phyloP scores from a whole-genome alignment of 345 rosid species.

The Toxicodendron radicans region DNA sequence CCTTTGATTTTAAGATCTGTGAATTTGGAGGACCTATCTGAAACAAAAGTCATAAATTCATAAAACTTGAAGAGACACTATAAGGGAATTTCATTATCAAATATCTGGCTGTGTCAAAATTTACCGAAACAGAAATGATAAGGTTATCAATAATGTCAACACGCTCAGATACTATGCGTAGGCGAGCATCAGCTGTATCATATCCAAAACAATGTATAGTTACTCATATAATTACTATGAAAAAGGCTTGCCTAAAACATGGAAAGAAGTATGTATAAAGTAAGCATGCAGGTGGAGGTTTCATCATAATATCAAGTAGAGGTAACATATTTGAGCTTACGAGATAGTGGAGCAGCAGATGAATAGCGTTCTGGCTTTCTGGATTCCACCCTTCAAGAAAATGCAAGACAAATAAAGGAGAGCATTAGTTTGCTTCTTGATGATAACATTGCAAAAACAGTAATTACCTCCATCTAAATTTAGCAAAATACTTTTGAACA shows the following conservation, averaged over 20 bases:
- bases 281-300: not conserved
- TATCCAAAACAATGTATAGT: slow-evolving; percentile 3
- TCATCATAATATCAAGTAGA: slow-evolving; percentile 1
- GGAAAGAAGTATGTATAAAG: not conserved
- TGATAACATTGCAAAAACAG: slow-evolving; percentile 3
- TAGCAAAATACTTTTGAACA: not conserved
- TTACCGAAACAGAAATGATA: slow-evolving; percentile 80
- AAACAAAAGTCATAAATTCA: slow-evolving; percentile 42
- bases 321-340: slow-evolving; percentile 42
- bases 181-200: slow-evolving; percentile 84
- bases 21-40: slow-evolving; percentile 98
- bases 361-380: slow-evolving; percentile 97
- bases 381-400: slow-evolving; percentile 78
- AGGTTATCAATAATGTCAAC: slow-evolving; percentile 85
- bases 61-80: slow-evolving; percentile 16
- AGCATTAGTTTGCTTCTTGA: not conserved
- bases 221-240: not conserved
- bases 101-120: slow-evolving; percentile 17
- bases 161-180: slow-evolving; percentile 87
- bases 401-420: slow-evolving; percentile 26
- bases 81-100: slow-evolving; percentile 2
- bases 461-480: not conserved
- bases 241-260: slow-evolving; percentile 9
- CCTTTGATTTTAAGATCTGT: slow-evolving; percentile 69
- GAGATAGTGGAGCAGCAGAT: slow-evolving; percentile 92